Base-by-base conservation (phyloP, 129 eudicot genomes). In the Ambrosia artemisiifolia region DNA sequence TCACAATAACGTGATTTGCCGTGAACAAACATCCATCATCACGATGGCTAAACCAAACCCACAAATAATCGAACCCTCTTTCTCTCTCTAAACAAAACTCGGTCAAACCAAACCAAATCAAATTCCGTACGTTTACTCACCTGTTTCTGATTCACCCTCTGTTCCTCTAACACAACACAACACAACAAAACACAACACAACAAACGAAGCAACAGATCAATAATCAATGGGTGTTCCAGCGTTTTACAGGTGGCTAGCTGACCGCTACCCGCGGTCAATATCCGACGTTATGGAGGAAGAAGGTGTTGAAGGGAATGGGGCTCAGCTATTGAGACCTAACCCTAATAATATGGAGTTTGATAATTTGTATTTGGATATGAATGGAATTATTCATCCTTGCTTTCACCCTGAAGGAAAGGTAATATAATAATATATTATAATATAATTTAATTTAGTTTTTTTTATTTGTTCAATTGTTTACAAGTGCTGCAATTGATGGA, bases 371-470 rank as follows among this genome's bases (percentile, higher is more conserved):
- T 67, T 93, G 76, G 98, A 93, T 34, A 89, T 93, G 98, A 93
- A 93, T 74, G 98, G 96, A 4, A 93, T 93, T 51, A 93, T 93
- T 71, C 98, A 93, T 40, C 98, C 98, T 5, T 93, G 98, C 71
- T 93, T 93, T 81, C 98, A 89, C 40, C 98, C 98, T 0, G 96
- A 93, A 3, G 95, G 95, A 69, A 89, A 82, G 96, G 98, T 93
- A 80, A 0, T 24, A 24, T 24, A 24, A 96, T 93, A 80, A 0
- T 24, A 24, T 24, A 24, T 24, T 24, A 24, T 24, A 24, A 24
- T 24, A 24, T 24, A 24, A 24, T 24, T 0, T 40, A 40, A 6
- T 2, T 0, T 63, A 10, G 40, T 13, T 3, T 14, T 44, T 2
- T 14, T 49, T 28, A 16, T 49, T 1, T 24, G 11, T 12, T 48